These are phyloP conservation scores for Acanthamoeba castellanii DNA, from an alignment of 208 protist genomes.

Conservation along the genomic window DNA sequence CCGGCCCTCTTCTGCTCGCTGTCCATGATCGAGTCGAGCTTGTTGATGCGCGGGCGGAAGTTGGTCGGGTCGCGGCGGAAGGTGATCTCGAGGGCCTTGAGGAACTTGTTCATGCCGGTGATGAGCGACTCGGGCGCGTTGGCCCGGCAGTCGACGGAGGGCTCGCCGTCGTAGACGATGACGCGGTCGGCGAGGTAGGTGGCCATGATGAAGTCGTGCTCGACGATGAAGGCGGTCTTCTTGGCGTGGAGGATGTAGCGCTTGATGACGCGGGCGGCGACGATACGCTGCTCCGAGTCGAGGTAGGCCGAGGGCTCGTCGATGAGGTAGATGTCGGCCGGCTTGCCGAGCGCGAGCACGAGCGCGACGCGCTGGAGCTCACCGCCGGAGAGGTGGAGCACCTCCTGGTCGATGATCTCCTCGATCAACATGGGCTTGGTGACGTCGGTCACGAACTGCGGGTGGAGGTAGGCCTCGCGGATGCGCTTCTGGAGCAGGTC, in stretches of 20 bases:
- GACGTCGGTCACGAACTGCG: conserved; percentile 99
- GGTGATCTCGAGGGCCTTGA: conserved; percentile 98
- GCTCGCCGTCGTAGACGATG: conserved; percentile 99
- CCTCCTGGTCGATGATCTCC: conserved; percentile 97
- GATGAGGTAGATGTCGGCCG: conserved; percentile 99
- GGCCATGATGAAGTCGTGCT: conserved; percentile 99
- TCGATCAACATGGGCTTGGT: conserved; percentile 99
- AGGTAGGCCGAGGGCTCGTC: conserved; percentile 99
- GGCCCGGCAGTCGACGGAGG: conserved; percentile 96
- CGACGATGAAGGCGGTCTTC: conserved; percentile 99
- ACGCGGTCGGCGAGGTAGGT: conserved; percentile 99
- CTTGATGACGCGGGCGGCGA: conserved; percentile 98
- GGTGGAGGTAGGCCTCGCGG: conserved; percentile 94
- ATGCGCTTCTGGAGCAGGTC: conserved; percentile 98
- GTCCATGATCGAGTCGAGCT: conserved; percentile 97
- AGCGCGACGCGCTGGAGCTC: conserved; percentile 99
- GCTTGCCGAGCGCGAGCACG: conserved; percentile 97
- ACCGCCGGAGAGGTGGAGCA: conserved; percentile 99
- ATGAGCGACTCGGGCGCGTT: conserved; percentile 89
- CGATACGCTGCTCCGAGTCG: conserved; percentile 99
- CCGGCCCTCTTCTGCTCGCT: conserved; percentile 97
- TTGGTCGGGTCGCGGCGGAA: conserved; percentile 99
- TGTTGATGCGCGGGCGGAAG: conserved; percentile 99
- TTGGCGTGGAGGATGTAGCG: conserved; percentile 98
- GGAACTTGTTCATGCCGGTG: conserved; percentile 98